Conservation (phyloP, 208 protist species). For the Leishmania braziliensis region DNA sequence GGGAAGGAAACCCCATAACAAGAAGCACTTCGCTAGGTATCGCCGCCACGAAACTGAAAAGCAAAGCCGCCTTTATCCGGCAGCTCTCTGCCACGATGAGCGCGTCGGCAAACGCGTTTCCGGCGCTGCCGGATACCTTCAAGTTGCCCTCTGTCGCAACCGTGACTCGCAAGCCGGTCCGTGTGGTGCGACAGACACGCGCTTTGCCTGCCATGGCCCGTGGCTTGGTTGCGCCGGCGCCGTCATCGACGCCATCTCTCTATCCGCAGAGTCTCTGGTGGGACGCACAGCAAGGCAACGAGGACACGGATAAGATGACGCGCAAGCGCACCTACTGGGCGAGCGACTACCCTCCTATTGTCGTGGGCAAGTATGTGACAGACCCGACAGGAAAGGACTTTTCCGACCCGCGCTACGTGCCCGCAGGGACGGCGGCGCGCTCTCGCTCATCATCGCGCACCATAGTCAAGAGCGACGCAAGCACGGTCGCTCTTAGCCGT, state of each 20-base stretch:
- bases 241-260: constrained; percentile 25
- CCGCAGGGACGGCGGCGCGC: constrained; percentile 5
- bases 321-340: constrained; percentile 55
- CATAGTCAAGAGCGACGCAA: constrained; percentile 8
- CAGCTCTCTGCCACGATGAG: constrained; percentile 34
- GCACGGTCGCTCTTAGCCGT: constrained; percentile 8
- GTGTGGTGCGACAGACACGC: constrained; percentile 27
- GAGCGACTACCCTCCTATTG: constrained; percentile 42
- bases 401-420: constrained; percentile 75
- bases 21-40: background rate
- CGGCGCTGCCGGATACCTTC: background rate
- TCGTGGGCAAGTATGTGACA: constrained; percentile 76
- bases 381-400: constrained; percentile 74
- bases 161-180: constrained; percentile 3
- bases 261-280: constrained; percentile 80
- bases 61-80: constrained; percentile 27
- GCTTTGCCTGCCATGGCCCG: constrained; percentile 19
- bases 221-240: constrained; percentile 15
- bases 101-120: constrained; percentile 17
- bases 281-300: constrained; percentile 48
- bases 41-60: constrained; percentile 10
- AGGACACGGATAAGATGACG: constrained; percentile 55
- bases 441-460: constrained; percentile 28
- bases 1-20: constrained; percentile 1
- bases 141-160: constrained; percentile 18